A percentile compares a stretch with the other conserved stretches of the same genome.
Conservation (phyloP, 345 rosid species). For the Dipteronia dyeriana region DNA sequence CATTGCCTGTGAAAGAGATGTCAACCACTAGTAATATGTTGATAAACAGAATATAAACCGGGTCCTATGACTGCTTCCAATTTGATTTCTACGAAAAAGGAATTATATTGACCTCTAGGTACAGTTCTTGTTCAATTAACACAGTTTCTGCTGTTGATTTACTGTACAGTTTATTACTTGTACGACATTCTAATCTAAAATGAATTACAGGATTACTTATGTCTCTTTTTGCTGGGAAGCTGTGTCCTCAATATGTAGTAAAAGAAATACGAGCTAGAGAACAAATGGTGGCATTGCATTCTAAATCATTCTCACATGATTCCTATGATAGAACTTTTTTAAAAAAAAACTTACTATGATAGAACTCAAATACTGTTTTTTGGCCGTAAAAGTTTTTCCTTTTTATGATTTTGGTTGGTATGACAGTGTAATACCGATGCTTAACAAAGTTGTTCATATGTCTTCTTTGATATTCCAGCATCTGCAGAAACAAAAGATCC, state of each 20-base stretch:
- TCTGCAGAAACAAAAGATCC: neutral
- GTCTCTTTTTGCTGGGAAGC: neutral
- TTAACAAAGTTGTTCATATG: neutral
- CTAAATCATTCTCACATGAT: neutral
- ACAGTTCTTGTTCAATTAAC: neutral
- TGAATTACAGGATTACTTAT: neutral
- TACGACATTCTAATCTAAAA: neutral
- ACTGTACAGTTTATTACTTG: neutral
- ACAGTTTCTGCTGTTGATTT: neutral
- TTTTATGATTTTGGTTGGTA: neutral
- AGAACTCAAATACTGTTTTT: neutral
- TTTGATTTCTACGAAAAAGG: neutral
- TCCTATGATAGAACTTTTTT: too few species aligned
- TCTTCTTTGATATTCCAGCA: neutral
- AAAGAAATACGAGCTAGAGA: neutral
- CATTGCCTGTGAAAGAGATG: slow-evolving; percentile 16
- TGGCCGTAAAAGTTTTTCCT: neutral
- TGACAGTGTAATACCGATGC: neutral
- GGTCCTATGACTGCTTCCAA: neutral
- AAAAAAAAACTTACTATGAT: too few species aligned
- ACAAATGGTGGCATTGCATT: neutral
- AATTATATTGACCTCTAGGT: neutral
- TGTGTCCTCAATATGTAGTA: neutral
- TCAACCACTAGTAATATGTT: neutral
- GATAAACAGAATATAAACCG: neutral